Base-by-base conservation (phyloP, 2,329 filamentous ascomycete species). In the Ilyonectria sp. region DNA sequence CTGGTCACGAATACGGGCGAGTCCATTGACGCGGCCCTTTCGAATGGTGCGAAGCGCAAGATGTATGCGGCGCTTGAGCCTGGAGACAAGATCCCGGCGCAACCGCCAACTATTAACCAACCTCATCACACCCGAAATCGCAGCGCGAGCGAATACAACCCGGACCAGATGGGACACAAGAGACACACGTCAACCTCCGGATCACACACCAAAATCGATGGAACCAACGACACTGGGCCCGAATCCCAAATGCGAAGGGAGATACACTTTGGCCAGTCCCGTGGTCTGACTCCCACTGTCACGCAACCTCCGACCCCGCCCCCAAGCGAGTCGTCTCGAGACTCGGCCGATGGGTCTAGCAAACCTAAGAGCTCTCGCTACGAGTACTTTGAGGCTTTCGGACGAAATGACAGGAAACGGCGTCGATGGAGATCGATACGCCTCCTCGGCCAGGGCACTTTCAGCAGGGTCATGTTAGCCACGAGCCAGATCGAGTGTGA, bases 381-480 rank as follows among this genome's bases (percentile, higher is more conserved):
- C 63, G 91, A 94, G 72, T 90, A 90, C 69, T 96, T 94, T 76
- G 87, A 93, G 75, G 92, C 93, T 31, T 86, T 83, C 71, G 91
- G 89, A 2, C 86, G 92, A 37, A 84, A 87, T 56, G 90, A 94
- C 65, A 83, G 89, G 71, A 94, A 95, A 78, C 86, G 90, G 21
- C 90, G 92, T 63, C 87, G 90, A 71, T 99, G 96, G 90, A 89
- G 93, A 71, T 92, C 92, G 13, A 82, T 99, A 44, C 92, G 93
- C 65, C 84, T 91, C 71, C 87, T 99, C 6, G 96, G 96, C 6
- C 94, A 97, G 75, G 96, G 96, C 43, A 98, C 96, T 0, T 99
- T 99, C 80, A 98, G 95, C 79, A 93, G 93, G 76, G 96, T 99
- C 21, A 92, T 97, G 82, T 86, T 99, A 47, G 96, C 95, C 5